Evolutionary conservation across 2,329 filamentous ascomycete species (phyloP), one percentile per base, ranked within the genome.

Genomic region (Pyricularia sp.): DNA sequence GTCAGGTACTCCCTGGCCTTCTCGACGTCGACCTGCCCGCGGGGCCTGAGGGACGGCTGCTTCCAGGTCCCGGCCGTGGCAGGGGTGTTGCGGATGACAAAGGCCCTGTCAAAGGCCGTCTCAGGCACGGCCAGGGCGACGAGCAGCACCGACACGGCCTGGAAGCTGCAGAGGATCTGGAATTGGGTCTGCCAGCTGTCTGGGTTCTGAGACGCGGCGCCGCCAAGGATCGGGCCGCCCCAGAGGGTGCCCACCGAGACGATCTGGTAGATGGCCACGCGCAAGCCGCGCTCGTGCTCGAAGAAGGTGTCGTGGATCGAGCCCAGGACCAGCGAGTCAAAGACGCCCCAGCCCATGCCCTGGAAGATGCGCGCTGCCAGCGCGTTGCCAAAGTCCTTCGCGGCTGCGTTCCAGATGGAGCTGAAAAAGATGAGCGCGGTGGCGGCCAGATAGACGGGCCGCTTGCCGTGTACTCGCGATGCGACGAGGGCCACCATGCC

Each of bases 271-370:
- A 83, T 75, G 3, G 82, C 77, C 6, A 84, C 77, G 20, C 82
- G 81, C 1, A 77, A 66, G 23, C 78, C 77, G 65, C 84, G 81
- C 73, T 88, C 81, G 71, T 88, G 85, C 71, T 86, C 85, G 73
- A 85, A 88, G 74, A 82, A 88, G 1, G 83, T 84, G 71, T 88
- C 86, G 65, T 85, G 81, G 66, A 88, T 83, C 1, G 83, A 84
- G 1, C 80, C 81, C 36, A 83, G 76, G 33, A 86, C 78, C 58
- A 88, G 75, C 5, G 81, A 82, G 71, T 88, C 86, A 70, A 88
- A 86, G 12, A 83, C 81, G 6, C 86, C 86, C 83, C 86, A 87
- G n/a, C 83, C 86, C 0, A 88, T 69, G 0, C 85, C 85, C 73
- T 88, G 85, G 42, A 88, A 79, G 23, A 86, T 73, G 11, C 86